A percentile compares a stretch with the other conserved stretches of the same genome.
These are phyloP conservation scores for Phaeosphaeria sp. DNA, from an alignment of 2,329 filamentous ascomycete genomes.

Conservation along the genomic window DNA sequence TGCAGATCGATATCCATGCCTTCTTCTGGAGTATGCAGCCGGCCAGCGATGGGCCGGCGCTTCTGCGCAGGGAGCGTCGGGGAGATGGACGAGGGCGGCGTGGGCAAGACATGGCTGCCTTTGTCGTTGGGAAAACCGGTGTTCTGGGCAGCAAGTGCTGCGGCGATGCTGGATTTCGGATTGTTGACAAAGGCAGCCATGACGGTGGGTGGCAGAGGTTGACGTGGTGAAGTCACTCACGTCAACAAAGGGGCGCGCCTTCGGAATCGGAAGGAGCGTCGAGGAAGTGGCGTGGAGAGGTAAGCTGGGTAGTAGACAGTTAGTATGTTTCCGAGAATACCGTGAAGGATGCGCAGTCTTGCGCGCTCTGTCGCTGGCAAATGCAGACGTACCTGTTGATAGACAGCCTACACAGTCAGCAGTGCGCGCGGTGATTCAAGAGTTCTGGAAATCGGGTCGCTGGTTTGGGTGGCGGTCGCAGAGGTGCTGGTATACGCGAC, in stretches of 20 bases:
- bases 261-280: conserved; percentile 22
- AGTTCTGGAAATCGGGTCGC: not conserved
- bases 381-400: conserved; percentile 11
- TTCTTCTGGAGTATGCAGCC: conserved; percentile 52
- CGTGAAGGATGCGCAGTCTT: not conserved
- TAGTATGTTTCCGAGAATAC: not conserved
- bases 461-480: not conserved
- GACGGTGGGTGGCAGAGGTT: conserved; percentile 29
- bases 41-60: conserved; percentile 64
- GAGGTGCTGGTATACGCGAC: conserved; percentile 25
- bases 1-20: conserved; percentile 88
- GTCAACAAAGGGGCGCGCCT: conserved; percentile 31
- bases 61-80: conserved; percentile 84
- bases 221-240: conserved; percentile 35
- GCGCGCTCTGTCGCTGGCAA: not conserved
- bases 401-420: conserved; percentile 3
- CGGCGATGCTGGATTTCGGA: conserved; percentile 51
- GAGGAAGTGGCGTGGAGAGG: conserved; percentile 8
- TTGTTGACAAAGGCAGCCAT: conserved; percentile 47
- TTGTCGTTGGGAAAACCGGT: conserved; percentile 43
- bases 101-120: conserved; percentile 64
- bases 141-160: conserved; percentile 44
- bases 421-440: not conserved
- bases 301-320: not conserved
- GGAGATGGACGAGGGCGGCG: conserved; percentile 94